Evolutionary conservation across 2,329 filamentous ascomycete species (phyloP).

Genomic region (Pseudocercospora crystallina): DNA sequence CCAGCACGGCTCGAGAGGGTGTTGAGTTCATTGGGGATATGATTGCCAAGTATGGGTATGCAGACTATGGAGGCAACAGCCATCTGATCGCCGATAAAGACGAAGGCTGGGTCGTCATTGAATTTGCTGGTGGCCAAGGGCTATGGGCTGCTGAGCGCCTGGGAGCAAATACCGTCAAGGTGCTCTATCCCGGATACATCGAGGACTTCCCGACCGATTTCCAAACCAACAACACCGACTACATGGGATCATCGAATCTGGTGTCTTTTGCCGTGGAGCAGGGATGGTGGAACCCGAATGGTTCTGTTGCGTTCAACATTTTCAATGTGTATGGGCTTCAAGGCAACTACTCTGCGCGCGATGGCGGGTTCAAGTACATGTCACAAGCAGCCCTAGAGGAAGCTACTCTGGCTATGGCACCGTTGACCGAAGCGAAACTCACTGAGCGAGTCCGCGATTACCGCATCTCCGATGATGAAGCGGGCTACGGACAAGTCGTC

Average conservation of each 20-base stretch:
- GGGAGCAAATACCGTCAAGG: slow-evolving; percentile 33
- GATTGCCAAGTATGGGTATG: slow-evolving; percentile 43
- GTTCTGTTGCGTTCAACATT: slow-evolving; percentile 37
- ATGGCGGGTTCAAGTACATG: slow-evolving; percentile 41
- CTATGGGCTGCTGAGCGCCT: slow-evolving; percentile 40
- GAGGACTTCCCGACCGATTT: slow-evolving; percentile 38
- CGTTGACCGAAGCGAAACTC: slow-evolving; percentile 52
- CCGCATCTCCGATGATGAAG: slow-evolving; percentile 38
- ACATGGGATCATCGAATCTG: slow-evolving; percentile 37
- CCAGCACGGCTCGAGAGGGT: slow-evolving; percentile 42
- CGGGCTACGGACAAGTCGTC: slow-evolving; percentile 39
- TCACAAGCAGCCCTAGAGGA: slow-evolving; percentile 38
- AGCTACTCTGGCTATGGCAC: slow-evolving; percentile 43
- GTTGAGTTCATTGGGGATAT: slow-evolving; percentile 44
- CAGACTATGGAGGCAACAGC: slow-evolving; percentile 46
- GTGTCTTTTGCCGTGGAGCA: slow-evolving; percentile 38
- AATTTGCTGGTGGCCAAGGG: slow-evolving; percentile 36
- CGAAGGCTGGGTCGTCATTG: slow-evolving; percentile 39
- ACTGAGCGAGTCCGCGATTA: slow-evolving; percentile 42
- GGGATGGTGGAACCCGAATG: slow-evolving; percentile 37
- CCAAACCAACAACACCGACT: slow-evolving; percentile 29
- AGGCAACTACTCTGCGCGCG: slow-evolving; percentile 32
- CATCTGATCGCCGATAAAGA: slow-evolving; percentile 44
- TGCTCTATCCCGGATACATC: slow-evolving; percentile 39
- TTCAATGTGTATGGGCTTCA: slow-evolving; percentile 38